A percentile compares a stretch with the other conserved stretches of the same genome.
phyloP scores from a whole-genome alignment of 73 alveolate species.

The Paramecium sonneborni region DNA sequence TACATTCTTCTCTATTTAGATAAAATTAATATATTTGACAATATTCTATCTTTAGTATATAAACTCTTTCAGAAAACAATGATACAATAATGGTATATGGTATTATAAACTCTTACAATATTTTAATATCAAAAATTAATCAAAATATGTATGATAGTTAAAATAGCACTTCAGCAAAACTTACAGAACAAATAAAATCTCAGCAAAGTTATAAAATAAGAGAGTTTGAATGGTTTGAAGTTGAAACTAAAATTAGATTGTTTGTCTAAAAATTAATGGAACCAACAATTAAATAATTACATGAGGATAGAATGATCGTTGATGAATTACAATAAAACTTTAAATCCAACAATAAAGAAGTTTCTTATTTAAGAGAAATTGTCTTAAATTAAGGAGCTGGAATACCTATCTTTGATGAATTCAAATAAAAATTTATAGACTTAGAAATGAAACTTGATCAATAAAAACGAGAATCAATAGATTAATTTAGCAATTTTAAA shows the following conservation, averaged over 20 bases:
- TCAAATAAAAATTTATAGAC: background rate
- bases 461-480: background rate
- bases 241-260: conserved; percentile 59
- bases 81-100: no score
- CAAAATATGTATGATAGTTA: background rate
- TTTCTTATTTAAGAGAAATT: conserved; percentile 32
- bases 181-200: background rate
- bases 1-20: no score
- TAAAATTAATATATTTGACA: no score
- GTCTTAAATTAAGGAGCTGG: conserved; percentile 53
- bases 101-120: background rate
- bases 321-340: conserved; percentile 26
- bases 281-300: conserved; percentile 52
- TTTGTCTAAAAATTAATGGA: conserved; percentile 45
- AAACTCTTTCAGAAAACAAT: background rate
- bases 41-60: no score
- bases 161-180: background rate
- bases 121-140: background rate
- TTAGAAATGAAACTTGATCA: conserved; percentile 4
- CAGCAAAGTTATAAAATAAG: conserved; percentile 26
- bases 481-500: background rate
- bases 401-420: conserved; percentile 26
- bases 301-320: conserved; percentile 45
- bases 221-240: conserved; percentile 67
- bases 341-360: conserved; percentile 39